Conservation (phyloP, 2,329 filamentous ascomycete species). For the Alternaria alternata region DNA sequence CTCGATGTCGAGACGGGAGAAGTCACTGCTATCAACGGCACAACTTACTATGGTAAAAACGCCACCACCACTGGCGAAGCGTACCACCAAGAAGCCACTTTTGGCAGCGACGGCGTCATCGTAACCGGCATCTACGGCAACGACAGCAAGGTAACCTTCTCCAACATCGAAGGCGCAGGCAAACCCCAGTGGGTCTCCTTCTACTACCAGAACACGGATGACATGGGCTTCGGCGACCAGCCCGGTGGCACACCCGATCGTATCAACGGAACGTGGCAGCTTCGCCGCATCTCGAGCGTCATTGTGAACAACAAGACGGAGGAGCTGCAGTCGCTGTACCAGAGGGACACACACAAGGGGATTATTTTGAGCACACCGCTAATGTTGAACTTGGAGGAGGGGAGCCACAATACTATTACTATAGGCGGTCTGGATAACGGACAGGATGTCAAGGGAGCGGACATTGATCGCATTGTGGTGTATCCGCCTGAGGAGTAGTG, state of each 20-base stretch:
- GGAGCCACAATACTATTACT: slow-evolving; percentile 66
- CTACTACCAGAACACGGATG: slow-evolving; percentile 67
- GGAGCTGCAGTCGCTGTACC: slow-evolving; percentile 60
- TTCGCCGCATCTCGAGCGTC: slow-evolving; percentile 67
- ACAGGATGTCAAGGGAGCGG: slow-evolving; percentile 64
- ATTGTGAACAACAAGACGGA: slow-evolving; percentile 63
- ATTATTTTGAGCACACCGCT: slow-evolving; percentile 67
- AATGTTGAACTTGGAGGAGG: slow-evolving; percentile 62
- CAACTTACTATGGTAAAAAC: slow-evolving; percentile 57
- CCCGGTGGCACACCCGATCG: slow-evolving; percentile 66
- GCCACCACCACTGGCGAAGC: slow-evolving; percentile 58
- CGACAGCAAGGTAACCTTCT: slow-evolving; percentile 63
- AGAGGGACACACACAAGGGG: slow-evolving; percentile 67
- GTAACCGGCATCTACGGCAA: slow-evolving; percentile 64
- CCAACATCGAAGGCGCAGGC: slow-evolving; percentile 58
- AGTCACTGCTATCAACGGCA: slow-evolving; percentile 58
- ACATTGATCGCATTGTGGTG: slow-evolving; percentile 67
- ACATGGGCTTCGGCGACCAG: slow-evolving; percentile 66
- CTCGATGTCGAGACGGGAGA: slow-evolving; percentile 62
- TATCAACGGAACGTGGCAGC: slow-evolving; percentile 67
- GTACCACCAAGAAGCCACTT: slow-evolving; percentile 65
- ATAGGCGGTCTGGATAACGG: slow-evolving; percentile 67
- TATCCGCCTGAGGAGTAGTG: slow-evolving; percentile 61
- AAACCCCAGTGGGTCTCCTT: slow-evolving; percentile 66
- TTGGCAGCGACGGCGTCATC: slow-evolving; percentile 59